Evolutionary conservation across 2,329 filamentous ascomycete genomes (phyloP).

Genomic region (Claviceps fusiformis): DNA sequence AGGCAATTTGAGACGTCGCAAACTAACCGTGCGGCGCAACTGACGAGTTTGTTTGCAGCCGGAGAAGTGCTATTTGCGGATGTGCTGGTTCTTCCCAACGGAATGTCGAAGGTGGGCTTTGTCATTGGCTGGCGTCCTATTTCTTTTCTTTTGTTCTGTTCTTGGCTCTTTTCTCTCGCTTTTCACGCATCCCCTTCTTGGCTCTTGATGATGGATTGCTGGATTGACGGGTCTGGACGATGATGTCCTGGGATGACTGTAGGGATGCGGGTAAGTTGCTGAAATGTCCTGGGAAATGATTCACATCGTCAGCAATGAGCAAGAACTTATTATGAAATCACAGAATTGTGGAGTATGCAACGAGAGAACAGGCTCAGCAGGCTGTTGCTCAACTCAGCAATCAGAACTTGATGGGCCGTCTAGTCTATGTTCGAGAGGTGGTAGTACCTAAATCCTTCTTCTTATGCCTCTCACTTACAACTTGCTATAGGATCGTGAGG

Average conservation of each 20-base stretch:
- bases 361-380: conserved; percentile 95
- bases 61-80: conserved; percentile 99
- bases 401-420: conserved; percentile 94
- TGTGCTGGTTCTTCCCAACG: conserved; percentile 98
- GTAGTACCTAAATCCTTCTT: conserved; percentile 12
- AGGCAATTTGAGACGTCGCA: conserved; percentile 21
- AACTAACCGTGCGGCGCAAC: conserved; percentile 16
- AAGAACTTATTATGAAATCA: background rate
- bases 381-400: conserved; percentile 97
- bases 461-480: background rate
- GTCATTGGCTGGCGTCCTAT: conserved; percentile 58
- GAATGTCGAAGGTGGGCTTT: conserved; percentile 99
- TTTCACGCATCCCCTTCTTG: conserved; percentile 41
- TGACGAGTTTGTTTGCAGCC: conserved; percentile 46
- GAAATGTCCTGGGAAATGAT: background rate
- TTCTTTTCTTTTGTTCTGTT: conserved; percentile 39
- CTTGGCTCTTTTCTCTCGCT: conserved; percentile 49
- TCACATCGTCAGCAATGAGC: background rate
- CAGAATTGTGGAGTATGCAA: conserved; percentile 99
- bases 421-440: conserved; percentile 98
- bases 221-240: conserved; percentile 97
- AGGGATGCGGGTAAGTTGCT: conserved; percentile 94
- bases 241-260: conserved; percentile 80
- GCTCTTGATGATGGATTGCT: conserved; percentile 71
- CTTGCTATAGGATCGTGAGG: conserved; percentile 70